These are phyloP conservation scores for Teratosphaeria zuluensis DNA, from an alignment of 2,329 filamentous ascomycete species.

Conservation along the genomic window DNA sequence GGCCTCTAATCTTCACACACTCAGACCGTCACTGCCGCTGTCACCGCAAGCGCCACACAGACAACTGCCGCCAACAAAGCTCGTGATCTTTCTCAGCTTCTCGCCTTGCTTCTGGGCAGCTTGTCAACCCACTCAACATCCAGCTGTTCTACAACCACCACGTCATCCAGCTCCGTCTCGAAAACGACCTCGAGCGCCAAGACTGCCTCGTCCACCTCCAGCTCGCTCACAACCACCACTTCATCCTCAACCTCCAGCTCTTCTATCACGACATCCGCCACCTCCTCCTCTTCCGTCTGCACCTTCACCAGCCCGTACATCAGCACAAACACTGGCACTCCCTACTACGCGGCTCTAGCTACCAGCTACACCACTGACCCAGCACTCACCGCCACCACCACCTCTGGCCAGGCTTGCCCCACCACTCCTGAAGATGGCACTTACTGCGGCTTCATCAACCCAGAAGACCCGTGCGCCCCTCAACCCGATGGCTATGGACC, in stretches of 20 bases:
- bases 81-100: background rate
- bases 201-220: background rate
- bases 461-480: background rate
- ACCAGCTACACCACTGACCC: conserved; percentile 16
- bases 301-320: background rate
- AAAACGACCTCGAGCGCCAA: no score
- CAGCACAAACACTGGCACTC: background rate
- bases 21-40: conserved; percentile 5
- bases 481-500: background rate
- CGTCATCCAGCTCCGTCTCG: no score
- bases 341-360: conserved; percentile 15
- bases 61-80: conserved; percentile 4
- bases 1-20: background rate
- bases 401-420: conserved; percentile 18
- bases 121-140: no score
- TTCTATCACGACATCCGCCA: background rate
- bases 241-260: background rate
- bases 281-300: background rate
- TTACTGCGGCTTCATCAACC: conserved; percentile 2
- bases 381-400: conserved; percentile 11
- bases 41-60: conserved; percentile 7
- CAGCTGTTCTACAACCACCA: background rate
- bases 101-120: no score
- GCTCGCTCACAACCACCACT: background rate
- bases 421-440: conserved; percentile 7